Base-by-base conservation (phyloP, 1,284 basidiomycete species). In the Salmacisia buchloeana region DNA sequence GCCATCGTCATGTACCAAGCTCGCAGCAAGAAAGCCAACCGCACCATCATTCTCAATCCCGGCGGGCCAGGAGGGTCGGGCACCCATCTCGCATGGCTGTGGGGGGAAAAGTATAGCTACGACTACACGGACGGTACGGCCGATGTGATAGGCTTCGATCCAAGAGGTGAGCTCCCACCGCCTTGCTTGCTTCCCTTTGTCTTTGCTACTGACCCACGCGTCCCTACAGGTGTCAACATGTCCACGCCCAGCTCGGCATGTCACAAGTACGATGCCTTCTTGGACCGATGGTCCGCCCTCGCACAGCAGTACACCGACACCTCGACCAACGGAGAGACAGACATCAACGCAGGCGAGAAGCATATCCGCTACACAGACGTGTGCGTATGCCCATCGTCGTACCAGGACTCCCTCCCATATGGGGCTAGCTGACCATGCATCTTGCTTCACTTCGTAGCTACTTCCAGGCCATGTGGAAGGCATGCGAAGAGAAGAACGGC, bases 61-160 rank as follows among this genome's bases (percentile, higher is more conserved):
- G 69, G 69, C 13, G 69, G 69, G 58, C 69, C 69, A 3, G 69
- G 69, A 23, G 65, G 63, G 4, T 63, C 61, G 13, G 69, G 69
- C 1, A 65, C 67, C 21, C 45, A 38, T 34, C 10, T 62, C 15
- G 63, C 64, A 2, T 67, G 64, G 62, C 58, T 60, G 13, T 45
- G 33, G 9, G 68, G 38, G 1, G 62, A 66, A 23, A 6, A 5
- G 1, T 45, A 41, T 2, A 45, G 62, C 5, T 1, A 27, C 10
- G 52, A 34, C 12, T 71, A 62, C 45, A 63, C 65, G 4, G 27
- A 69, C 52, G 21, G 34, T 3, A 66, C 58, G 13, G 60, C 60
- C 4, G 69, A 71, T 27, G 65, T 71, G 4, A 49, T 71, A 0
- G 69, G 69, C 2, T 71, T 65, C 63, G 69, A 71, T 52, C 69